Conservation (phyloP, 1,284 basidiomycete species). For the Cystobasidiaceae sp. region DNA sequence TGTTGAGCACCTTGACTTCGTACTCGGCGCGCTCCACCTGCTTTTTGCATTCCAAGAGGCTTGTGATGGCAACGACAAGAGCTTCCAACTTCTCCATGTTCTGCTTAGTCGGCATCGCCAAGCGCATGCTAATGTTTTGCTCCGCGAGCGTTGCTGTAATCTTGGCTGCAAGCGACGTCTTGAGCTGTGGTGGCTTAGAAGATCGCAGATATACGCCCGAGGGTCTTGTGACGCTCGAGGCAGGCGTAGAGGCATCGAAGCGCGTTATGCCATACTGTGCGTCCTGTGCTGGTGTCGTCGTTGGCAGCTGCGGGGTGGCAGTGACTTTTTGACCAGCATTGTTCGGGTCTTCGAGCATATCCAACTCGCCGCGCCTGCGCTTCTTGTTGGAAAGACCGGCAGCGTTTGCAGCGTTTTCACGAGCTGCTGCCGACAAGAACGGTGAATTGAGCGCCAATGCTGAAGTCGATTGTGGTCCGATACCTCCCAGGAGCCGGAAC, state of each 20-base stretch:
- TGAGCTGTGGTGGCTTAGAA: conserved; percentile 71
- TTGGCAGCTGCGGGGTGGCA: background rate
- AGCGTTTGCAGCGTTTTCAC: conserved; percentile 28
- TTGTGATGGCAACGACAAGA: conserved; percentile 63
- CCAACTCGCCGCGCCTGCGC: conserved; percentile 37
- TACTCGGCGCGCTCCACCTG: conserved; percentile 77
- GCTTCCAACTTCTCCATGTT: conserved; percentile 68
- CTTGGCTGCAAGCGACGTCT: conserved; percentile 61
- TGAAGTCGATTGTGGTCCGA: conserved; percentile 41
- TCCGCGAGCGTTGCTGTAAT: conserved; percentile 69
- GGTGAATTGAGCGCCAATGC: conserved; percentile 28
- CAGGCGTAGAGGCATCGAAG: conserved; percentile 41
- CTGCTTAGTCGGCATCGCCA: conserved; percentile 84
- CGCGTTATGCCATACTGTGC: conserved; percentile 68
- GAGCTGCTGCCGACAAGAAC: conserved; percentile 21
- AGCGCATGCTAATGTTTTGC: conserved; percentile 61
- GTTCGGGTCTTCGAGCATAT: conserved; percentile 24
- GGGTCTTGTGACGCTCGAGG: conserved; percentile 8
- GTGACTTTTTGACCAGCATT: conserved; percentile 6
- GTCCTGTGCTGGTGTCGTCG: conserved; percentile 51
- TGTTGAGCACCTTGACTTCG: conserved; percentile 65
- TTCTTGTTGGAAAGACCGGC: conserved; percentile 34
- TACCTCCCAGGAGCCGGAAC: conserved; percentile 62
- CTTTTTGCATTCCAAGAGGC: conserved; percentile 78
- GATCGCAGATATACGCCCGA: conserved; percentile 64